phyloP scores from a whole-genome alignment of 169 alveolate species.

The Cryptosporidium bovis region DNA sequence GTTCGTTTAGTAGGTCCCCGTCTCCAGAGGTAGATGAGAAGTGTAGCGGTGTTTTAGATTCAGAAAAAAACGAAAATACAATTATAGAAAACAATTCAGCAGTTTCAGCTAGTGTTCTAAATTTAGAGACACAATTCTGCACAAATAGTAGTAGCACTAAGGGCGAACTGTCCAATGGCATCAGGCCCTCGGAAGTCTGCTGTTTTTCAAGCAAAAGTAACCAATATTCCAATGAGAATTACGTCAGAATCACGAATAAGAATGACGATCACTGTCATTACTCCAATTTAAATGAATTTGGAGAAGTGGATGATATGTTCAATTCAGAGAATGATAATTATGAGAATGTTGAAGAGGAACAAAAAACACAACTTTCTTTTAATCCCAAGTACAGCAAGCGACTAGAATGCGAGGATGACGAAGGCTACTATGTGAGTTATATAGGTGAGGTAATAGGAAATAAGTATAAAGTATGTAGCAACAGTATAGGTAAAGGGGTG shows the following conservation, averaged over 20 bases:
- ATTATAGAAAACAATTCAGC: no score
- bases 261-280: no score
- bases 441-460: conserved; percentile 88
- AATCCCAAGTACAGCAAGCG: neutral
- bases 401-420: conserved; percentile 69
- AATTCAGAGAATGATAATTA: conserved; percentile 1
- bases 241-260: no score
- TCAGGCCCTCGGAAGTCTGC: no score
- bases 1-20: conserved; percentile 68
- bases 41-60: no score
- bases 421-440: conserved; percentile 61
- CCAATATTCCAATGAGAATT: no score
- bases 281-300: neutral
- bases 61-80: no score
- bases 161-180: no score
- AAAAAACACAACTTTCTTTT: neutral
- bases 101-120: no score
- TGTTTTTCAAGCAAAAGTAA: no score
- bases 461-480: conserved; percentile 84
- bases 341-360: neutral
- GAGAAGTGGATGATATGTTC: conserved; percentile 24
- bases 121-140: no score
- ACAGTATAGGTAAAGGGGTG: conserved; percentile 89
- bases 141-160: no score
- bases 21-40: conserved; percentile 7